A percentile compares a stretch with the other conserved stretches of the same genome.
Evolutionary conservation across 2,329 filamentous ascomycete species (phyloP).

Genomic region (Orbilia ellipsospora): DNA sequence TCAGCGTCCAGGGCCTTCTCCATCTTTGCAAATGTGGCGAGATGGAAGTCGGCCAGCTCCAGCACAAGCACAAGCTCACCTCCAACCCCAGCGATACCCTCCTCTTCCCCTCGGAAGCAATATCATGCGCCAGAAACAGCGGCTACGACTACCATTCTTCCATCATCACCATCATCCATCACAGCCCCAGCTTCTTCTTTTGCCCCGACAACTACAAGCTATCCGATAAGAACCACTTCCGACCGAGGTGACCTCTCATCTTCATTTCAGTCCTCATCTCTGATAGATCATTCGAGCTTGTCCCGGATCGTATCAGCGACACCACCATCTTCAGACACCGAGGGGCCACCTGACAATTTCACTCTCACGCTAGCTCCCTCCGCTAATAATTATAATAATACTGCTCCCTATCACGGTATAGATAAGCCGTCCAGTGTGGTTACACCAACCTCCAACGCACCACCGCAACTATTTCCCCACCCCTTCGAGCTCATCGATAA

Average conservation of each 20-base stretch:
- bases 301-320: conserved; percentile 28
- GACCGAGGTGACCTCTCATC: conserved; percentile 41
- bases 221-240: conserved; percentile 43
- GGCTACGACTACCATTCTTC: conserved; percentile 1
- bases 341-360: neutral
- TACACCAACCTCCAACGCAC: conserved; percentile 50
- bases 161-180: too few species aligned
- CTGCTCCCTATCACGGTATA: conserved; percentile 21
- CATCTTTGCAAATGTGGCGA: conserved; percentile 51
- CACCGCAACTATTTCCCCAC: conserved; percentile 1
- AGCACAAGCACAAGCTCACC: conserved; percentile 14
- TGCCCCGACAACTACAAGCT: conserved; percentile 29
- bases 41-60: conserved; percentile 49
- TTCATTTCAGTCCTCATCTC: conserved; percentile 2
- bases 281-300: conserved; percentile 5
- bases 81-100: neutral
- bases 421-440: conserved; percentile 46
- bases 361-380: conserved; percentile 5
- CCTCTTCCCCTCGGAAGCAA: conserved; percentile 19
- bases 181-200: conserved; percentile 18
- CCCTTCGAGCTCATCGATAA: conserved; percentile 21
- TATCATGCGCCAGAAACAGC: conserved; percentile 38
- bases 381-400: neutral
- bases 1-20: conserved; percentile 45
- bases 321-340: conserved; percentile 43